These are phyloP conservation scores for Suillus sp. DNA, from an alignment of 768 basidiomycete genomes.

Conservation along the genomic window DNA sequence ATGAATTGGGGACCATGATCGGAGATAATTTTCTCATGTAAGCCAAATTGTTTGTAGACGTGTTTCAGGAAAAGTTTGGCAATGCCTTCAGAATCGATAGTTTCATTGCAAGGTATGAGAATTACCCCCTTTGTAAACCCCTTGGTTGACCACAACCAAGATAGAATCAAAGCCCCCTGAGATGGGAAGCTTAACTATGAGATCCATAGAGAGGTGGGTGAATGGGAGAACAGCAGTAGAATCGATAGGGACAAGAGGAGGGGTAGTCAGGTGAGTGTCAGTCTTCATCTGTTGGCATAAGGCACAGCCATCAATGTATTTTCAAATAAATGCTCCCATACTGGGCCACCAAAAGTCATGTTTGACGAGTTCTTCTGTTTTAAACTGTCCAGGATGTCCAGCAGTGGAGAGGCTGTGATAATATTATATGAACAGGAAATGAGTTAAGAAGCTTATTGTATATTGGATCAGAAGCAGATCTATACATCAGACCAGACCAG, in stretches of 20 bases:
- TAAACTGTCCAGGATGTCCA: no score
- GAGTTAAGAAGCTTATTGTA: no score
- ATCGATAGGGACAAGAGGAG: not conserved
- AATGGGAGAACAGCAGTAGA: not conserved
- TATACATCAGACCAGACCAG: no score
- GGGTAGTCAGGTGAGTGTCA: not conserved
- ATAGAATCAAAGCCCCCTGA: not conserved
- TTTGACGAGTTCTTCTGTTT: no score
- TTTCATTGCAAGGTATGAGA: not conserved
- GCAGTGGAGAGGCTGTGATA: no score
- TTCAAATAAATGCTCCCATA: not conserved
- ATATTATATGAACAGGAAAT: no score
- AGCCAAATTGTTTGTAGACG: no score
- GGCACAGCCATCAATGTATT: not conserved
- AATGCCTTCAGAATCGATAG: not conserved
- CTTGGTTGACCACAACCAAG: not conserved
- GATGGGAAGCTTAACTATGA: not conserved
- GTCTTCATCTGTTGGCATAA: not conserved
- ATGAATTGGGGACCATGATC: no score
- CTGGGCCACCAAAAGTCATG: constrained; percentile 1
- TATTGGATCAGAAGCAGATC: no score
- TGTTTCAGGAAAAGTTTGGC: no score
- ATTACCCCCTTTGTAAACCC: not conserved
- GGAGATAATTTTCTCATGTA: no score
- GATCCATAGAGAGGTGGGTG: not conserved